Evolutionary conservation across 129 eudicot genomes (phyloP).

Genomic region (Kitagawia praeruptora): DNA sequence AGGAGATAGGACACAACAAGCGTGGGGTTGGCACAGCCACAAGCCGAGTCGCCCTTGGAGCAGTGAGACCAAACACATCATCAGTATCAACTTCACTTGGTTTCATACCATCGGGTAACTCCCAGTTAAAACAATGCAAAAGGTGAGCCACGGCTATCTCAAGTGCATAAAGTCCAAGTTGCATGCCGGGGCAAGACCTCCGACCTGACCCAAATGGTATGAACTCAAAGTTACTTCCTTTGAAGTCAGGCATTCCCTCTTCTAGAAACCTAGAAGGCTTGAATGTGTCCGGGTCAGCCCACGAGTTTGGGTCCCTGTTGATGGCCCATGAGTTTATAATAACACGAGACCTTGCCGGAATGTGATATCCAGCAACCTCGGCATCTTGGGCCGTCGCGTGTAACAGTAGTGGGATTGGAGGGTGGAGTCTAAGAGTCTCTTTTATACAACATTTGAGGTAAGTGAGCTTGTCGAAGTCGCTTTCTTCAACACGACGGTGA

Average conservation of each 20-base stretch:
- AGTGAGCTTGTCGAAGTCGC: slow-evolving; percentile 65
- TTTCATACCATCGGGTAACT: slow-evolving; percentile 80
- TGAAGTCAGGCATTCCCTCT: slow-evolving; percentile 59
- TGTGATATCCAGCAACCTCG: slow-evolving; percentile 50
- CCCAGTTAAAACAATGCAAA: slow-evolving; percentile 63
- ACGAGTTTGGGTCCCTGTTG: slow-evolving; percentile 51
- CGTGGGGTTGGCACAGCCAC: slow-evolving; percentile 68
- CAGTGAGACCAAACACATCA: slow-evolving; percentile 83
- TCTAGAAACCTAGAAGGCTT: slow-evolving; percentile 52
- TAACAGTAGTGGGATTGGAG: slow-evolving; percentile 76
- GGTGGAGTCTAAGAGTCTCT: slow-evolving; percentile 78
- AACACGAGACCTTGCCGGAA: slow-evolving; percentile 61
- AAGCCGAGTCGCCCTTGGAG: slow-evolving; percentile 66
- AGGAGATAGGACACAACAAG: slow-evolving; percentile 46
- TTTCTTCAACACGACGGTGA: slow-evolving; percentile 55
- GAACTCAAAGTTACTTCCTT: slow-evolving; percentile 66
- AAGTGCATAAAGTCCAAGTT: slow-evolving; percentile 62
- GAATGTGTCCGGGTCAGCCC: slow-evolving; percentile 57
- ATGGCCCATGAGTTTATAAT: slow-evolving; percentile 69
- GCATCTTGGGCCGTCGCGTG: slow-evolving; percentile 68
- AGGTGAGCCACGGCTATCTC: slow-evolving; percentile 75
- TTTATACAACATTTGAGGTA: slow-evolving; percentile 58
- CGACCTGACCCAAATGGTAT: slow-evolving; percentile 85
- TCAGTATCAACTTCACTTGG: slow-evolving; percentile 57
- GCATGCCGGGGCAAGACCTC: slow-evolving; percentile 90